These are phyloP conservation scores for Trichosporon ovoides DNA, from an alignment of 1,284 basidiomycete species.

Conservation along the genomic window DNA sequence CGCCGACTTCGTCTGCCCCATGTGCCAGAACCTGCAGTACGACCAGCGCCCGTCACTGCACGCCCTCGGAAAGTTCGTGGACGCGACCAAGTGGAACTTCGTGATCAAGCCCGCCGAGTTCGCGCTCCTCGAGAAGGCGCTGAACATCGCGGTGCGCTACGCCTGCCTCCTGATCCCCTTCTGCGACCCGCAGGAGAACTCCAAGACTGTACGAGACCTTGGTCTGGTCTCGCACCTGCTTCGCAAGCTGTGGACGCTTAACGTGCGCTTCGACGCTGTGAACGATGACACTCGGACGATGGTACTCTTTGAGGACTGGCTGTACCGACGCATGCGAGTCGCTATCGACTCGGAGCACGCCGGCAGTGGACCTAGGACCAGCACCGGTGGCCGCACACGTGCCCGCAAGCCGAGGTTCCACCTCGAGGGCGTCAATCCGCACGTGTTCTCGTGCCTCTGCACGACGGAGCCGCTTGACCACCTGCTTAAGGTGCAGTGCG, in stretches of 20 bases:
- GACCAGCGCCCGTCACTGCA: constrained; percentile 32
- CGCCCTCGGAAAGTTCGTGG: constrained; percentile 20
- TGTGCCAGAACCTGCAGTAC: constrained; percentile 33
- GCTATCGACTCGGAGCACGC: constrained; percentile 8
- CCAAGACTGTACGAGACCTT: constrained; percentile 12
- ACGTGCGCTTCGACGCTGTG: constrained; percentile 30
- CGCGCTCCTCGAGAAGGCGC: constrained; percentile 20
- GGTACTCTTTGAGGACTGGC: constrained; percentile 32
- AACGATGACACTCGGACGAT: constrained; percentile 21
- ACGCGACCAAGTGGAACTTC: constrained; percentile 28
- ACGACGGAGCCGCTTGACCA: constrained; percentile 22
- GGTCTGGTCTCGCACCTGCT: constrained; percentile 23
- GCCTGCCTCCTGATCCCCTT: constrained; percentile 22
- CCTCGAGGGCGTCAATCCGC: constrained; percentile 22
- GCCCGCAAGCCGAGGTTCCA: constrained; percentile 32
- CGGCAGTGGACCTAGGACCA: not conserved
- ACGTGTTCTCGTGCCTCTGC: constrained; percentile 38
- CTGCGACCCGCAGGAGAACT: constrained; percentile 18
- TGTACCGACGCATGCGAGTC: constrained; percentile 30
- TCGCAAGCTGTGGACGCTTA: constrained; percentile 38
- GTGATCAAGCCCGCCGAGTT: constrained; percentile 29
- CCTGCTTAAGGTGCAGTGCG: constrained; percentile 30
- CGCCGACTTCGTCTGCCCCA: constrained; percentile 34
- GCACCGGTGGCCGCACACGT: constrained; percentile 15
- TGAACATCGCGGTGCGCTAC: constrained; percentile 24